phyloP scores from a whole-genome alignment of 257 asterid genomes.

The Ehretia macrophylla region DNA sequence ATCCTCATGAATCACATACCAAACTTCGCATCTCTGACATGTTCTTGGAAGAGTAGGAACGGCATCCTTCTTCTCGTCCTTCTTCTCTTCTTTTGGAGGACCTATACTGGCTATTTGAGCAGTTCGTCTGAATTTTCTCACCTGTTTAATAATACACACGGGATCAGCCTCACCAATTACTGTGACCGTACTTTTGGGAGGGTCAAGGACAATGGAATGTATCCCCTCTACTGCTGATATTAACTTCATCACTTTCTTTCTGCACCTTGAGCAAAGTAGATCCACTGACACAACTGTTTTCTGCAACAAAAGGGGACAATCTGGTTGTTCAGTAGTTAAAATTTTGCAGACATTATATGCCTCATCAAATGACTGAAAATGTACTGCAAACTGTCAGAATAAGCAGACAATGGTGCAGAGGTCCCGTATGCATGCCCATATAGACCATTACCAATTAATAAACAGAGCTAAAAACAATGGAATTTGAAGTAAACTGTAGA shows the following conservation, averaged over 20 bases:
- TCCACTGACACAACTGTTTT: constrained; percentile 36
- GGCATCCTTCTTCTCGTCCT: constrained; percentile 23
- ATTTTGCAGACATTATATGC: not conserved
- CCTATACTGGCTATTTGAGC: constrained; percentile 24
- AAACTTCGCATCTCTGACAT: constrained; percentile 25
- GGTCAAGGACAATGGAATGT: constrained; percentile 27
- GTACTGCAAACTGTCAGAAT: constrained; percentile 20
- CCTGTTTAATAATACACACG: constrained; percentile 25
- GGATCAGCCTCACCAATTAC: constrained; percentile 38
- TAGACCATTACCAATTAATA: not conserved
- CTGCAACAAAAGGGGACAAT: constrained; percentile 16
- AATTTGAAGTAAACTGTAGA: not conserved
- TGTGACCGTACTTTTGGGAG: constrained; percentile 26
- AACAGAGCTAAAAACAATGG: not conserved
- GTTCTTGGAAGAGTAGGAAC: constrained; percentile 21
- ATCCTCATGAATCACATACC: constrained; percentile 19
- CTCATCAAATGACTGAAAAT: constrained; percentile 11
- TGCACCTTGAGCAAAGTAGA: constrained; percentile 31
- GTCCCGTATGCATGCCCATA: not conserved
- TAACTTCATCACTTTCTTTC: constrained; percentile 22
- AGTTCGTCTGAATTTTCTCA: constrained; percentile 24
- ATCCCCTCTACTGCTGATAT: constrained; percentile 27
- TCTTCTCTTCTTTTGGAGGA: constrained; percentile 25
- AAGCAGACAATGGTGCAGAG: constrained; percentile 1
- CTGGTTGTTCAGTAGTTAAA: not conserved